Evolutionary conservation across 805 yeast genomes (phyloP).

Genomic region (Starmerella davenportii): DNA sequence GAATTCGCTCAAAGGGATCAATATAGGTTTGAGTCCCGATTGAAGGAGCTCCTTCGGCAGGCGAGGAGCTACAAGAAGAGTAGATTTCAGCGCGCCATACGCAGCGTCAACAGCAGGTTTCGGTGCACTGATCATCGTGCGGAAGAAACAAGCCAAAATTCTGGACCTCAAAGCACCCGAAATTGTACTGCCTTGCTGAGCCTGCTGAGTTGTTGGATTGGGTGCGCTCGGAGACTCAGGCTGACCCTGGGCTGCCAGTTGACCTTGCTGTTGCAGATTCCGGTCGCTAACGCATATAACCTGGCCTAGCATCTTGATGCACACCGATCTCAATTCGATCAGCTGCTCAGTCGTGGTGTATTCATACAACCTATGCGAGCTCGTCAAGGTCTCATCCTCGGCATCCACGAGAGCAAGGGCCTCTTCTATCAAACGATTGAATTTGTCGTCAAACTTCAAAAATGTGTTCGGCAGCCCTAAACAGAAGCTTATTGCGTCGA

Average conservation of each 20-base stretch:
- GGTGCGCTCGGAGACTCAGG: background rate
- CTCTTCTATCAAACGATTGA: slow-evolving; percentile 67
- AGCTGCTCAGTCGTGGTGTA: slow-evolving; percentile 77
- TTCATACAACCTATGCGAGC: slow-evolving; percentile 70
- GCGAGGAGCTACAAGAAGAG: slow-evolving; percentile 58
- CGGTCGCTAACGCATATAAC: slow-evolving; percentile 30
- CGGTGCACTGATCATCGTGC: slow-evolving; percentile 71
- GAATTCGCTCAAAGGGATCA: slow-evolving; percentile 87
- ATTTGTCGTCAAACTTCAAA: slow-evolving; percentile 71
- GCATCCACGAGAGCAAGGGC: slow-evolving; percentile 93
- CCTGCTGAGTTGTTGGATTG: background rate
- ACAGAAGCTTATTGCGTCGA: slow-evolving; percentile 91
- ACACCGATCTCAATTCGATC: slow-evolving; percentile 72
- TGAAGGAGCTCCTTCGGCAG: slow-evolving; percentile 90
- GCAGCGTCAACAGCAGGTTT: slow-evolving; percentile 85
- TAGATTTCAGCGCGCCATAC: slow-evolving; percentile 67
- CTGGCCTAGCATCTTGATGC: slow-evolving; percentile 62
- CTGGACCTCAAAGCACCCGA: slow-evolving; percentile 43
- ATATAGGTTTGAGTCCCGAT: slow-evolving; percentile 84
- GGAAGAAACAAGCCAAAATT: slow-evolving; percentile 85
- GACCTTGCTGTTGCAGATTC: background rate
- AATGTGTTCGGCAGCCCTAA: slow-evolving; percentile 64
- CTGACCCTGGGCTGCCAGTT: background rate
- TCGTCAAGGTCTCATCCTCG: slow-evolving; percentile 86
- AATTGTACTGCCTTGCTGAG: background rate